These are phyloP conservation scores for Neopestalotiopsis clavispora DNA, from an alignment of 2,329 filamentous ascomycete genomes.

Conservation along the genomic window DNA sequence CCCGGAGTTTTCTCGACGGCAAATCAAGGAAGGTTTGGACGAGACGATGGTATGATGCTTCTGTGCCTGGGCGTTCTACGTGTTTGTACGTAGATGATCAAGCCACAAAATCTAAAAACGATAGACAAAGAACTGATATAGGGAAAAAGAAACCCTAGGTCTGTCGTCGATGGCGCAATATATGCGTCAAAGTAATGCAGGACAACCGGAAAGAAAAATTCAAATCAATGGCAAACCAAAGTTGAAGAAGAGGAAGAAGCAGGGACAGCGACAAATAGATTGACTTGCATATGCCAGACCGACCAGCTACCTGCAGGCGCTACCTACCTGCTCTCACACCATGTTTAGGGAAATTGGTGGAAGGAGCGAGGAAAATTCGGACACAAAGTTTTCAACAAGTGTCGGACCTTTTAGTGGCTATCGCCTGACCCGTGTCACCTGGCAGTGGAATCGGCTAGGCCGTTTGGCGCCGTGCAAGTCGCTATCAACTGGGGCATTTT, in stretches of 20 bases:
- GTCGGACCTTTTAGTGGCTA: not conserved
- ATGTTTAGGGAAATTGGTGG: not conserved
- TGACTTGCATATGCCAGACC: slow-evolving; percentile 6
- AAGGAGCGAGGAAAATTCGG: not conserved
- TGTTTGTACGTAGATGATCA: not conserved
- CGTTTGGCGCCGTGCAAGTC: not conserved
- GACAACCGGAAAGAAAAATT: not conserved
- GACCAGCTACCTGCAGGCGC: not conserved
- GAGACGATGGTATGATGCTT: not conserved
- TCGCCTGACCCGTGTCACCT: not conserved
- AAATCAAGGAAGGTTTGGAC: not conserved
- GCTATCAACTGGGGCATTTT: not conserved
- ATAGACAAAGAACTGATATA: not conserved
- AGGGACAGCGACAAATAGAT: slow-evolving; percentile 11
- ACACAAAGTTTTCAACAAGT: not conserved
- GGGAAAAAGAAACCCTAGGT: not conserved
- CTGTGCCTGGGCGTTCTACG: not conserved
- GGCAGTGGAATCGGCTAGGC: not conserved
- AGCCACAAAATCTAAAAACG: not conserved
- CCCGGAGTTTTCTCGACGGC: not conserved
- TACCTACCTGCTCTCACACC: not conserved
- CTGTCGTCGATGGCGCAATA: not conserved
- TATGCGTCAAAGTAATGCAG: not conserved
- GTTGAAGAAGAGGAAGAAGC: not conserved
- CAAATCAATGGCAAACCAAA: not conserved